Base-by-base conservation (phyloP, 2,329 filamentous ascomycete species). In the Fusarium marasasianum region DNA sequence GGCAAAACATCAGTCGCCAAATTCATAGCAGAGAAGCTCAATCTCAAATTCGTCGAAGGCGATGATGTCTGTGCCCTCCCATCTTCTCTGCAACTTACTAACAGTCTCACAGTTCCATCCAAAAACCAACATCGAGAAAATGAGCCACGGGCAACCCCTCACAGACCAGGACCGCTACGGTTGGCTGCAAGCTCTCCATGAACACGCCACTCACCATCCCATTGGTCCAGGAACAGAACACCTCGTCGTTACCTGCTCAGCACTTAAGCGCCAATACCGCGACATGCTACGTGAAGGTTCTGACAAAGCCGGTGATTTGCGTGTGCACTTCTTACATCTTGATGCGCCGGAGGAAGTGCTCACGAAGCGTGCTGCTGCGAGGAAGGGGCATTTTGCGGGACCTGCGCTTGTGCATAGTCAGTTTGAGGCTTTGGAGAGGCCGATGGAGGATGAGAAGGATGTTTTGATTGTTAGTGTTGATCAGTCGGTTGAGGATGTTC, bases 221-320 rank as follows among this genome's bases (percentile, higher is more conserved):
- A 70, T 56, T 31, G 71, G 70, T 2, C 57, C 56, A 18, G 71
- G 71, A 7, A 62, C 71, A 6, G 69, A 73, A 15, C 69, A 73
- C 24, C 65, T 73, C 4, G 71, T 73, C 15, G 69, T 73, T 0
- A 73, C 71, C 17, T 73, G 69, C 20, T 73, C 71, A n/a, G 71
- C 71, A 5, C 54, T 73, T 0, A 73, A 73, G 20, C 69, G 69
- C 0, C 56, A 70, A 8, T 73, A 73, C 22, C 50, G 71, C 5
- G 71, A 73, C 3, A 56, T 73, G 17, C 56, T 73, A 1, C 61
- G 71, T 4, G 60, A 73, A 41, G 69, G 71, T 2, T 73, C 71
- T 1, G 47, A 66, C 6, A 56, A 66, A 2, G 71, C 69, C 1
- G 71, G 70, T 0, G 71, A 73, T n/a, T 9, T 73, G 15, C 70